These are phyloP conservation scores for Cyberlindnera amylophila DNA, from an alignment of 805 yeast genomes.

Conservation along the genomic window DNA sequence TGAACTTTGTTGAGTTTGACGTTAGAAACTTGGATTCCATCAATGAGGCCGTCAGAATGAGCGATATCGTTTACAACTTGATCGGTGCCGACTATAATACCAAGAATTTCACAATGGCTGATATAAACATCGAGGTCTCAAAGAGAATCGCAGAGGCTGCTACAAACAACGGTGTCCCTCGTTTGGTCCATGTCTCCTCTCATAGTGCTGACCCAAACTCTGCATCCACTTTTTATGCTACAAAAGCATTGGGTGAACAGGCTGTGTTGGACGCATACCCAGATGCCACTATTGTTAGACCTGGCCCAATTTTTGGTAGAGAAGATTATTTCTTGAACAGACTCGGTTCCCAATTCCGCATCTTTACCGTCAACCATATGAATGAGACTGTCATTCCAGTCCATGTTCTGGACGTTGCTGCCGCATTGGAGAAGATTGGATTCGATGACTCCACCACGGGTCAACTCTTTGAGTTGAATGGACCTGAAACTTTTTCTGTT, in stretches of 20 bases:
- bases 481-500: slow-evolving; percentile 61
- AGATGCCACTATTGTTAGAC: slow-evolving; percentile 80
- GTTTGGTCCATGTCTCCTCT: slow-evolving; percentile 75
- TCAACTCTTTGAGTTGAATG: slow-evolving; percentile 68
- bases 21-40: slow-evolving; percentile 72
- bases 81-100: slow-evolving; percentile 74
- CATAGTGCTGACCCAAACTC: slow-evolving; percentile 71
- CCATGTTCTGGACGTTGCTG: slow-evolving; percentile 75
- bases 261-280: slow-evolving; percentile 65
- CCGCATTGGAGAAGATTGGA: slow-evolving; percentile 73
- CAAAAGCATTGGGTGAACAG: slow-evolving; percentile 77
- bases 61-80: slow-evolving; percentile 79
- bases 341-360: slow-evolving; percentile 50
- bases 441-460: slow-evolving; percentile 80
- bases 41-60: slow-evolving; percentile 71
- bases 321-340: slow-evolving; percentile 67
- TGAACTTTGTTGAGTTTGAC: slow-evolving; percentile 79
- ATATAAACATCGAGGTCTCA: slow-evolving; percentile 75
- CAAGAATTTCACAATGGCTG: slow-evolving; percentile 79
- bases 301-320: slow-evolving; percentile 74
- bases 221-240: slow-evolving; percentile 65
- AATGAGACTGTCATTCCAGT: slow-evolving; percentile 64
- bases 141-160: slow-evolving; percentile 73
- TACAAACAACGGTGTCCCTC: slow-evolving; percentile 64
- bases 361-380: slow-evolving; percentile 64